These are phyloP conservation scores for Pichia cabralensis DNA, from an alignment of 805 yeast species.

Conservation along the genomic window DNA sequence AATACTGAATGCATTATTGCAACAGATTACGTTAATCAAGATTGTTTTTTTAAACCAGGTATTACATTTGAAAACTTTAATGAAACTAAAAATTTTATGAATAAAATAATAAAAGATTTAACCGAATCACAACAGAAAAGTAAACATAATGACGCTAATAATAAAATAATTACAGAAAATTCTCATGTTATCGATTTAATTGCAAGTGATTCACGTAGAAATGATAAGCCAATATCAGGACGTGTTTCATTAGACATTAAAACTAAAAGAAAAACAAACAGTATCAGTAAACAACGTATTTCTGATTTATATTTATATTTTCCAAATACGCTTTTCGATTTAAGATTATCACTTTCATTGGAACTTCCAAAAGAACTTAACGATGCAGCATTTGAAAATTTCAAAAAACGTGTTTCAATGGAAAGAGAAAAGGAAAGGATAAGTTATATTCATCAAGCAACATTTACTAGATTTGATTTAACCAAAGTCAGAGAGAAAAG, in stretches of 20 bases:
- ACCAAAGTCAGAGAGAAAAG: constrained; percentile 41
- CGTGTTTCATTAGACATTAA: constrained; percentile 59
- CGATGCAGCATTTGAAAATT: constrained; percentile 43
- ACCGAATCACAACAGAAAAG: constrained; percentile 10
- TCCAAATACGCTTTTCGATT: constrained; percentile 71
- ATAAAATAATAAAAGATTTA: constrained; percentile 35
- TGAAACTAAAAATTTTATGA: constrained; percentile 44
- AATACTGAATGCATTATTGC: constrained; percentile 54
- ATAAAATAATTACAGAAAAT: constrained; percentile 50
- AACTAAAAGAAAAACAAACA: constrained; percentile 57
- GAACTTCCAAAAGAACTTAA: constrained; percentile 63
- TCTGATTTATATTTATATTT: constrained; percentile 61
- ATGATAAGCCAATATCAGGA: constrained; percentile 53
- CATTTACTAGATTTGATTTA: constrained; percentile 63
- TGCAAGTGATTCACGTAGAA: constrained; percentile 51
- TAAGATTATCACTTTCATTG: constrained; percentile 62
- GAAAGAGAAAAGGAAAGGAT: constrained; percentile 65
- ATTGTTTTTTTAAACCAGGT: constrained; percentile 53
- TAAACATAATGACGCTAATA: constrained; percentile 11
- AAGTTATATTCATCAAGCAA: constrained; percentile 63
- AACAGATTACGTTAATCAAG: constrained; percentile 39
- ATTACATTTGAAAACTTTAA: constrained; percentile 53
- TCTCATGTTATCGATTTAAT: constrained; percentile 55
- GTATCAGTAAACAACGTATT: constrained; percentile 65
- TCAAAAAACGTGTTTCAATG: constrained; percentile 36